These are phyloP conservation scores for button mushroom (Agaricus bisporus) DNA, from an alignment of 768 basidiomycete genomes.

Conservation along the genomic window DNA sequence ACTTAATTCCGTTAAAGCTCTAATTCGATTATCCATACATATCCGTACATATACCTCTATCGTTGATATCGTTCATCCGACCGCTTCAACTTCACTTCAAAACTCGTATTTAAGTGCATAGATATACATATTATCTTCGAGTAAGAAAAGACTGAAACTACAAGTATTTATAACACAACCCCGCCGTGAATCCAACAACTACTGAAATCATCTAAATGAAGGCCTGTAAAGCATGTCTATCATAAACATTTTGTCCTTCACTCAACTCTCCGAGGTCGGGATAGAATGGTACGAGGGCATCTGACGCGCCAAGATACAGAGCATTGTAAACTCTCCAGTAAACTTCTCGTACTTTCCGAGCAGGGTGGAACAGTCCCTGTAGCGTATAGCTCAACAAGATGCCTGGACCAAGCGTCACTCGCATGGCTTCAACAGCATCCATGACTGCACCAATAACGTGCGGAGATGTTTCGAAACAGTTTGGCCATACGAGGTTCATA, in stretches of 20 bases:
- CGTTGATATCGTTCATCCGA: neutral
- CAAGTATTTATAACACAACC: neutral
- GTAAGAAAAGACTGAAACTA: slow-evolving; percentile 1
- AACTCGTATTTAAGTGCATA: neutral
- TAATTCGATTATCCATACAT: neutral
- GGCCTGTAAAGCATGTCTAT: slow-evolving; percentile 77
- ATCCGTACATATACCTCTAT: neutral
- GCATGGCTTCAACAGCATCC: slow-evolving; percentile 98
- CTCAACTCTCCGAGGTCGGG: slow-evolving; percentile 86
- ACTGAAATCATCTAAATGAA: slow-evolving; percentile 51
- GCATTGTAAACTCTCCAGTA: slow-evolving; percentile 98
- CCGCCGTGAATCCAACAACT: neutral
- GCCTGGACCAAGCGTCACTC: slow-evolving; percentile 92
- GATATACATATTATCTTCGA: slow-evolving; percentile 1
- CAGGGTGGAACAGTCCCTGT: slow-evolving; percentile 96
- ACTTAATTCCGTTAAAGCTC: slow-evolving; percentile 19
- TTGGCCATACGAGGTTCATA: slow-evolving; percentile 99
- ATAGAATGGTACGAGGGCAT: slow-evolving; percentile 93
- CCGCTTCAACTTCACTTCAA: neutral
- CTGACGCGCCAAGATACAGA: slow-evolving; percentile 83
- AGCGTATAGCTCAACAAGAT: slow-evolving; percentile 87
- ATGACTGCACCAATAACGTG: slow-evolving; percentile 98
- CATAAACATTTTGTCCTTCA: slow-evolving; percentile 87
- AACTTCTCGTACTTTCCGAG: slow-evolving; percentile 93
- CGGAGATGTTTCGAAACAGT: slow-evolving; percentile 96